These are phyloP conservation scores for Gynostemma pentaphyllum DNA, from an alignment of 306 rosid species.

Conservation along the genomic window DNA sequence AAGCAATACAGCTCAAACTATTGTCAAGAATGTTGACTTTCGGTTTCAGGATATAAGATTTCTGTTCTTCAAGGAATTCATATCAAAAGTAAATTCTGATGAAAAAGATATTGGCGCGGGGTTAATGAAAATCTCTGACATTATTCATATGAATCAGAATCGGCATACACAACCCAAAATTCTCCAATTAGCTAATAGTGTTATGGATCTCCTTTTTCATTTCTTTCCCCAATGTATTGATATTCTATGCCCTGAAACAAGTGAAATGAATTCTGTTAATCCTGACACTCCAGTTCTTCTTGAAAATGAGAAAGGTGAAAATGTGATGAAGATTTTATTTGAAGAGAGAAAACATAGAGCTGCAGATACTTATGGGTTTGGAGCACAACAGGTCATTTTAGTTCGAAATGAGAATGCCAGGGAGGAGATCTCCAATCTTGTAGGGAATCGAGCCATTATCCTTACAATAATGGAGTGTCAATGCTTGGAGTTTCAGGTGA, in stretches of 20 bases:
- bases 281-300: constrained; percentile 47
- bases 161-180: constrained; percentile 28
- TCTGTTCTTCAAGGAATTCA: constrained; percentile 21
- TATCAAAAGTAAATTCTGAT: constrained; percentile 2
- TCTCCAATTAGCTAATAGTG: constrained; percentile 39
- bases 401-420: constrained; percentile 48
- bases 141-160: constrained; percentile 30
- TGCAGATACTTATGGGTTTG: constrained; percentile 40
- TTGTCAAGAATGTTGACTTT: constrained; percentile 52
- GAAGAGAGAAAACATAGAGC: constrained; percentile 22
- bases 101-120: not conserved
- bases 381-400: constrained; percentile 60
- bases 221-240: constrained; percentile 24
- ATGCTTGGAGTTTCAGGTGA: constrained; percentile 67
- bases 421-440: constrained; percentile 21
- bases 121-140: constrained; percentile 6
- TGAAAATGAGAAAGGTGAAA: constrained; percentile 25
- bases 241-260: constrained; percentile 19
- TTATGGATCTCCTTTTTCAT: constrained; percentile 37
- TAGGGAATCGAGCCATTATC: constrained; percentile 46
- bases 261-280: constrained; percentile 14
- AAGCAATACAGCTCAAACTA: constrained; percentile 29
- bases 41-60: constrained; percentile 46
- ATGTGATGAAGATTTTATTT: constrained; percentile 33
- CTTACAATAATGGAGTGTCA: constrained; percentile 55